phyloP scores from a whole-genome alignment of 768 basidiomycete genomes.

The Leccinum obscurum region DNA sequence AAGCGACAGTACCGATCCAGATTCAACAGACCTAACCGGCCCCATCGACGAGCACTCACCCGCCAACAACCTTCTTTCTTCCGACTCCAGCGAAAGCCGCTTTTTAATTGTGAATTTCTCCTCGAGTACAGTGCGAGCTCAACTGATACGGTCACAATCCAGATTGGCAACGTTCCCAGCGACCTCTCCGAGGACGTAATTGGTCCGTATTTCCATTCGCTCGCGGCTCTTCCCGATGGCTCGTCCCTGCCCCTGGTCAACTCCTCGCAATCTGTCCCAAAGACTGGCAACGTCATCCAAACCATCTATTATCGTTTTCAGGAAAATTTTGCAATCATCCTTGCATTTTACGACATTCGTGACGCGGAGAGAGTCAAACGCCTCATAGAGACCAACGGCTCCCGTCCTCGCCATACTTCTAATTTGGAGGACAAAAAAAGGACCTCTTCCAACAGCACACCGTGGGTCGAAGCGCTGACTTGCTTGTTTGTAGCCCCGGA shows the following conservation, averaged over 20 bases:
- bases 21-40: slow-evolving; percentile 30
- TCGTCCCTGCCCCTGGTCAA: slow-evolving; percentile 6
- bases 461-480: slow-evolving; percentile 32
- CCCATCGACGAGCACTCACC: slow-evolving; percentile 24
- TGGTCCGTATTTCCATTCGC: slow-evolving; percentile 30
- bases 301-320: slow-evolving; percentile 57
- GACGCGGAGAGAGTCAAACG: slow-evolving; percentile 49
- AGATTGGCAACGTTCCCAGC: slow-evolving; percentile 44
- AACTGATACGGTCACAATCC: slow-evolving; percentile 19
- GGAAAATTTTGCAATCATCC: slow-evolving; percentile 50
- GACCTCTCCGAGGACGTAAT: slow-evolving; percentile 33
- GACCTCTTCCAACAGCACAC: background rate
- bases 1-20: slow-evolving; percentile 37
- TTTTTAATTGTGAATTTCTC: slow-evolving; percentile 32
- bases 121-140: background rate
- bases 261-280: slow-evolving; percentile 10
- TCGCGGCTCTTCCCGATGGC: slow-evolving; percentile 22
- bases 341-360: slow-evolving; percentile 63
- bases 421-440: slow-evolving; percentile 11
- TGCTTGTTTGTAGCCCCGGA: slow-evolving; percentile 49
- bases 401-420: slow-evolving; percentile 2
- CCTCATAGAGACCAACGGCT: slow-evolving; percentile 34
- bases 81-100: slow-evolving; percentile 28
- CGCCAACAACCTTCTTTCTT: slow-evolving; percentile 9
- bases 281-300: slow-evolving; percentile 42